Evolutionary conservation across 805 yeast genomes (phyloP).

Genomic region (Candida succiphila): DNA sequence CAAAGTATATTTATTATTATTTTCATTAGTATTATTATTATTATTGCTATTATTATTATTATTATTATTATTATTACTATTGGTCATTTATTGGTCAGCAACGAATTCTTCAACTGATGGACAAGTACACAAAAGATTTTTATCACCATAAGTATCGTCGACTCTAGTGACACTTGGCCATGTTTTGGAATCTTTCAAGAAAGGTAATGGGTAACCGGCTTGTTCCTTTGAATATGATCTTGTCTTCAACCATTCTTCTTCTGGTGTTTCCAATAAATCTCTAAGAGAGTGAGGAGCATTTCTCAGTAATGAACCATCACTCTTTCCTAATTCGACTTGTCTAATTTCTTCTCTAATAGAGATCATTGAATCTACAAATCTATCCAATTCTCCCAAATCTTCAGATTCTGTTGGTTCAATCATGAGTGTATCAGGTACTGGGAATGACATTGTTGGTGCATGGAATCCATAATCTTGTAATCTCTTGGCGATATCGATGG

Average conservation of each 20-base stretch:
- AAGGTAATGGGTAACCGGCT: constrained; percentile 88
- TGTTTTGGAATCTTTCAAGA: constrained; percentile 63
- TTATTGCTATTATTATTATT: background rate
- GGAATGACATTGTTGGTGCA: constrained; percentile 98
- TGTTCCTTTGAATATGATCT: constrained; percentile 88
- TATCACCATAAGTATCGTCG: constrained; percentile 92
- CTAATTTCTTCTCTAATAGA: constrained; percentile 76
- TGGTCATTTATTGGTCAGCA: background rate
- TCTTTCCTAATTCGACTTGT: constrained; percentile 54
- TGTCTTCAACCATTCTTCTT: constrained; percentile 56
- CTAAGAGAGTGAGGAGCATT: constrained; percentile 88
- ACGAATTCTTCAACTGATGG: constrained; percentile 75
- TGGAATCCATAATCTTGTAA: constrained; percentile 98
- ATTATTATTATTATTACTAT: background rate
- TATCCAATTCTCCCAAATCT: constrained; percentile 75
- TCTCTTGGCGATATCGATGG: constrained; percentile 94
- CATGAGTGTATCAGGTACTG: constrained; percentile 96
- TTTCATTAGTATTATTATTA: background rate
- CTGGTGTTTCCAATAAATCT: constrained; percentile 55
- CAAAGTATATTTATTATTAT: too few species aligned
- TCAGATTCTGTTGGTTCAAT: constrained; percentile 98
- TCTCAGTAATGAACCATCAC: constrained; percentile 62
- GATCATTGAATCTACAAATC: constrained; percentile 83
- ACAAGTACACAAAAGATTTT: constrained; percentile 89
- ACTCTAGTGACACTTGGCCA: constrained; percentile 95